Percentiles rank a stretch among this genome's conserved stretches.
Evolutionary conservation across 345 rosid genomes (phyloP).

Genomic region (Leavenworthia alabamica): DNA sequence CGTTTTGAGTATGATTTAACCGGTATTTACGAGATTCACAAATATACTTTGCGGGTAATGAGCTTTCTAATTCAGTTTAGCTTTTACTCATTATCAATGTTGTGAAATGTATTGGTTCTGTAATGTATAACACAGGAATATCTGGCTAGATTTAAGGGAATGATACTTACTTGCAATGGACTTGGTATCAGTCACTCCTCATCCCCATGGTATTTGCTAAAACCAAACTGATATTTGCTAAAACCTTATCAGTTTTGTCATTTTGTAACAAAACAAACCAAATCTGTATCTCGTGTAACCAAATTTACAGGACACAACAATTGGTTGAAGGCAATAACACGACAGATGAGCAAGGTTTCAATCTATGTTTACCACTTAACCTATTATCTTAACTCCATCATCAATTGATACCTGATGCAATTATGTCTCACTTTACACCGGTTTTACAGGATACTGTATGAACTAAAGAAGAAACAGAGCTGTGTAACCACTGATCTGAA

Average conservation of each 20-base stretch:
- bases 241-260: too few relatives aligned
- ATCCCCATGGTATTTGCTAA: slow-evolving; percentile 35
- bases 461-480: slow-evolving; percentile 4
- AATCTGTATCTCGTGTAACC: background rate
- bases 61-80: background rate
- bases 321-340: slow-evolving; percentile 2
- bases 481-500: background rate
- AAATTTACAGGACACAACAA: slow-evolving; percentile 8
- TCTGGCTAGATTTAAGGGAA: slow-evolving; percentile 70
- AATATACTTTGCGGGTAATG: slow-evolving; percentile 53
- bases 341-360: slow-evolving; percentile 9
- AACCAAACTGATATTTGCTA: background rate
- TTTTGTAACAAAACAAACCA: too few relatives aligned
- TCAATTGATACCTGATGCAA: background rate
- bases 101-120: background rate
- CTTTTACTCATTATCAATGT: background rate
- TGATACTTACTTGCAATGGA: slow-evolving; percentile 77
- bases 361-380: background rate
- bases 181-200: slow-evolving; percentile 53
- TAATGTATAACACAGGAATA: slow-evolving; percentile 45
- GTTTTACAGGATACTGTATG: slow-evolving; percentile 4
- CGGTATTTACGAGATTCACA: slow-evolving; percentile 62
- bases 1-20: slow-evolving; percentile 65
- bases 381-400: background rate
- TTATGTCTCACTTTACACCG: background rate